These are phyloP conservation scores for Capronia coronata DNA, from an alignment of 2,329 filamentous ascomycete genomes.

Conservation along the genomic window DNA sequence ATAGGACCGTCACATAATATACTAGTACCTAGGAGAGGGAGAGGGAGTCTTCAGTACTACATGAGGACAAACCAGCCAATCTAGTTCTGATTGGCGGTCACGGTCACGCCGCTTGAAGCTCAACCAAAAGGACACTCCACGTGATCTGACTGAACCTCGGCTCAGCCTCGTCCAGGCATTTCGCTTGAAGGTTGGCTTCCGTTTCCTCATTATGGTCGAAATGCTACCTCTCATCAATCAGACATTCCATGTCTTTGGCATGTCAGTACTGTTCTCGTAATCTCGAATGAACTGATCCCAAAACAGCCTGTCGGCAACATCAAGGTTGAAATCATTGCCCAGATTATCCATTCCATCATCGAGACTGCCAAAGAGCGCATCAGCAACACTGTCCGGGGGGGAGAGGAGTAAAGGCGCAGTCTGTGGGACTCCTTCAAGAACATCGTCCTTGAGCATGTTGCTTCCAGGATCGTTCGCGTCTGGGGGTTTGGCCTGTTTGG, in stretches of 20 bases:
- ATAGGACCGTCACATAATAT: no score
- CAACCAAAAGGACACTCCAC: background rate
- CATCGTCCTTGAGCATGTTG: background rate
- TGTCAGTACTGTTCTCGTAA: background rate
- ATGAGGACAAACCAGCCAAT: background rate
- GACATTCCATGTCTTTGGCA: no score
- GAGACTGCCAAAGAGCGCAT: background rate
- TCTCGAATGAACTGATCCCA: conserved; percentile 2
- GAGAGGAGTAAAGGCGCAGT: no score
- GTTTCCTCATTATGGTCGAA: no score
- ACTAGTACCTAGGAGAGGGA: no score
- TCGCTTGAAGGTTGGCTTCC: no score
- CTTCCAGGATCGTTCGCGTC: background rate
- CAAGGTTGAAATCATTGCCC: background rate
- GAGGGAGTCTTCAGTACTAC: no score
- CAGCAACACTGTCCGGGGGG: background rate
- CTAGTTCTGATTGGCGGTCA: no score
- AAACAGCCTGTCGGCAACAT: background rate
- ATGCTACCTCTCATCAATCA: no score
- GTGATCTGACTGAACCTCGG: background rate
- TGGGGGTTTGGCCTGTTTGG: background rate
- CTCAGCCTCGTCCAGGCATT: background rate
- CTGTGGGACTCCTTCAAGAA: no score
- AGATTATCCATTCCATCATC: background rate
- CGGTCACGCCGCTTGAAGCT: background rate